A percentile compares a stretch with the other conserved stretches of the same genome.
phyloP scores from a whole-genome alignment of 164 flowering plant species.

The Tinospora cordifolia region DNA sequence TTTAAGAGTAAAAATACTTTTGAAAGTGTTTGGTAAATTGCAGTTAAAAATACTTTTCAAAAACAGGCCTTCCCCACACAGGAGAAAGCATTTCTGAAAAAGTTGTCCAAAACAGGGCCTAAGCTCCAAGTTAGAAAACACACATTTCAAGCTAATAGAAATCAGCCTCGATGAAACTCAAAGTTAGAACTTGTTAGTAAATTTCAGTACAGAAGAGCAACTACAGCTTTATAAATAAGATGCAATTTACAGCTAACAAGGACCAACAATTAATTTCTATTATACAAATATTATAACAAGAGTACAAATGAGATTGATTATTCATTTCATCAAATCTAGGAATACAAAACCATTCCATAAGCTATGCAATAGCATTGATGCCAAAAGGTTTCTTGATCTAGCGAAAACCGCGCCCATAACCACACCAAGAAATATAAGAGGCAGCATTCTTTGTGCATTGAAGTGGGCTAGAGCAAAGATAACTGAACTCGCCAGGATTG shows the following conservation, averaged over 20 bases:
- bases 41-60: too few species aligned
- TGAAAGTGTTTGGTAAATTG: too few species aligned
- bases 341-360: conserved; percentile 96
- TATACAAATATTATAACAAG: neutral
- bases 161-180: too few species aligned
- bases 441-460: conserved; percentile 85
- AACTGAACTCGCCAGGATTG: conserved; percentile 70
- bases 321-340: conserved; percentile 72
- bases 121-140: too few species aligned
- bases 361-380: conserved; percentile 86
- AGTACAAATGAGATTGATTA: conserved; percentile 5
- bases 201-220: too few species aligned
- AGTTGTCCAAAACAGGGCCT: too few species aligned
- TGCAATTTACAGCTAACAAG: neutral
- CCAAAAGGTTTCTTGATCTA: conserved; percentile 72
- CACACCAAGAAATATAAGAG: conserved; percentile 79
- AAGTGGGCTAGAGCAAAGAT: conserved; percentile 93
- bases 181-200: too few species aligned
- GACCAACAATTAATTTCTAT: conserved; percentile 1
- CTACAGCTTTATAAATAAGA: neutral
- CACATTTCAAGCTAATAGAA: too few species aligned
- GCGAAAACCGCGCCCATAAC: conserved; percentile 81
- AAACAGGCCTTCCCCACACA: too few species aligned
- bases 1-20: too few species aligned
- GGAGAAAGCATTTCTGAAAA: too few species aligned